These are phyloP conservation scores for Hypoxylon sp. DNA, from an alignment of 2,329 filamentous ascomycete species.

Conservation along the genomic window DNA sequence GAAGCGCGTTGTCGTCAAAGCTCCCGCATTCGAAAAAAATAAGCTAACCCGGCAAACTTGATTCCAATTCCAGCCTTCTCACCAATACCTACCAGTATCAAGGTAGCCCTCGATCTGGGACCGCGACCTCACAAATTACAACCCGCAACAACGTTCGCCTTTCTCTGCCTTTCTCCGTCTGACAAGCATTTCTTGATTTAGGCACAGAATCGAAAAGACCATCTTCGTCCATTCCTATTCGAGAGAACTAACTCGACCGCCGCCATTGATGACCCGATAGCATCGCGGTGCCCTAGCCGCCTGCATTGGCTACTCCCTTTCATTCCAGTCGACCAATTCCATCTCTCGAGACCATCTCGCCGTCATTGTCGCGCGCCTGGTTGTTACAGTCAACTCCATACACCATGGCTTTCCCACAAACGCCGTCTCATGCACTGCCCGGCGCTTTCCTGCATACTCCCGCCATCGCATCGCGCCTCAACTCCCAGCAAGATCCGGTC, in stretches of 20 bases:
- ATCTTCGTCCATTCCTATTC: conserved; percentile 21
- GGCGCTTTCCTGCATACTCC: conserved; percentile 85
- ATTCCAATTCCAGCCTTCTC: conserved; percentile 49
- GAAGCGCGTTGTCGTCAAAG: conserved; percentile 47
- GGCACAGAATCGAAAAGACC: conserved; percentile 1
- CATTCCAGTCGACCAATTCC: conserved; percentile 40
- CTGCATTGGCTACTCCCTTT: conserved; percentile 46
- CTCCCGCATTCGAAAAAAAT: conserved; percentile 47
- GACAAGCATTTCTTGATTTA: conserved; percentile 11
- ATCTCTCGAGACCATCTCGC: conserved; percentile 17
- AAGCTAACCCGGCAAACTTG: conserved; percentile 17
- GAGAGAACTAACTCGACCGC: conserved; percentile 27
- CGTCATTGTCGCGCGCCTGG: conserved; percentile 30
- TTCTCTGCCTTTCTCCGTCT: conserved; percentile 7
- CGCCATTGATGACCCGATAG: conserved; percentile 55
- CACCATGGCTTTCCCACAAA: conserved; percentile 69
- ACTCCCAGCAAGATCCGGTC: conserved; percentile 61
- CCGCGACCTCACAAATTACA: background rate
- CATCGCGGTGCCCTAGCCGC: conserved; percentile 48
- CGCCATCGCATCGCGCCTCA: conserved; percentile 68
- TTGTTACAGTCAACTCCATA: conserved; percentile 30
- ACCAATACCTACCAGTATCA: conserved; percentile 18
- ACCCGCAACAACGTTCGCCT: background rate
- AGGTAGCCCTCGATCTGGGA: background rate
- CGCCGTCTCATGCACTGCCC: conserved; percentile 80